Conservation (phyloP, 345 rosid genomes). For the Brassica carinata region DNA sequence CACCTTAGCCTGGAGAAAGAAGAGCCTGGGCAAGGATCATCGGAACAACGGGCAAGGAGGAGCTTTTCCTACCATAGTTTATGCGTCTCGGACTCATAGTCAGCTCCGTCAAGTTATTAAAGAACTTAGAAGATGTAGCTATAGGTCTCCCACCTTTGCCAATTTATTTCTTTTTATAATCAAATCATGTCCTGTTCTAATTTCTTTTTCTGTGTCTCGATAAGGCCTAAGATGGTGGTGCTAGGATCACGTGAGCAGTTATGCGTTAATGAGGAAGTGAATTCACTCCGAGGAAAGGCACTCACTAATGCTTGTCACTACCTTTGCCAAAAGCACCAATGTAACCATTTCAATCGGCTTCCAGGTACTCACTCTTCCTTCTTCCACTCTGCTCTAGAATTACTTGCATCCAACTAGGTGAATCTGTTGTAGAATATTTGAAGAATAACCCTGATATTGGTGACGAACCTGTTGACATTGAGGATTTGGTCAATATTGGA, state of each 20-base stretch:
- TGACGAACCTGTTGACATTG: constrained; percentile 89
- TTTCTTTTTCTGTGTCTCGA: too few species aligned
- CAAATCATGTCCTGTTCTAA: background rate
- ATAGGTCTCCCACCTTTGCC: constrained; percentile 43
- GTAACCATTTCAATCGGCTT: constrained; percentile 57
- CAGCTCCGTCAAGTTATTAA: constrained; percentile 92
- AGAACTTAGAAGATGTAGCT: constrained; percentile 82
- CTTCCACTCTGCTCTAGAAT: too few species aligned
- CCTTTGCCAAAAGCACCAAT: constrained; percentile 65
- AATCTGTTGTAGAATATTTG: constrained; percentile 58
- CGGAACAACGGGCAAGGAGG: constrained; percentile 21
- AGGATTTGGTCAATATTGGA: constrained; percentile 88
- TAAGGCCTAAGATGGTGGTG: too few species aligned
- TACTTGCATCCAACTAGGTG: background rate
- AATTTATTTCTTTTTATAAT: background rate
- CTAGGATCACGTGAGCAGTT: constrained; percentile 44
- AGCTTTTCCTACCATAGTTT: constrained; percentile 69
- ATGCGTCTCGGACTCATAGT: constrained; percentile 93
- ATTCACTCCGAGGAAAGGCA: constrained; percentile 81
- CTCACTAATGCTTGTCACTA: constrained; percentile 79
- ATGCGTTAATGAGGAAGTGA: constrained; percentile 85
- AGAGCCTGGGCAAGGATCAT: constrained; percentile 56
- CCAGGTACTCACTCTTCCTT: constrained; percentile 25
- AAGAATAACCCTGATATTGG: constrained; percentile 72
- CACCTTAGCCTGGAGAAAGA: constrained; percentile 97